Evolutionary conservation across 371 early-diverging fungal species (phyloP).

Genomic region (Mortierella sp.): DNA sequence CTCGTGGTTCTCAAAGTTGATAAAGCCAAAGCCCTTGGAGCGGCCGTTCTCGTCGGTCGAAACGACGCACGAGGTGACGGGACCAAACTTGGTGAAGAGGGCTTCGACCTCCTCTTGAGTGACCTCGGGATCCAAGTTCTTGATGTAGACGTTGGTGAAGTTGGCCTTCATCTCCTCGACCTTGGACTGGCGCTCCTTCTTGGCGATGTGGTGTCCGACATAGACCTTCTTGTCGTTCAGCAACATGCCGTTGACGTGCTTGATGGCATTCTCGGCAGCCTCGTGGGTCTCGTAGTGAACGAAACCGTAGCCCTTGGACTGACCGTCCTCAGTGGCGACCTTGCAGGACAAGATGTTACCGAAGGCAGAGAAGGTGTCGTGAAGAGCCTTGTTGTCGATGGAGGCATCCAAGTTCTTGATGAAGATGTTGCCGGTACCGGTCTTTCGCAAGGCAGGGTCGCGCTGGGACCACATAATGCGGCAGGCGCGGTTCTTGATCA

Average conservation of each 20-base stretch:
- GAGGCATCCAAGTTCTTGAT: conserved; percentile 99
- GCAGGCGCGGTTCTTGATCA: conserved; percentile 94
- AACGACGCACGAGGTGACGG: conserved; percentile 86
- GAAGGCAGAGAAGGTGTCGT: conserved; percentile 99
- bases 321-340: conserved; percentile 93
- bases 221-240: conserved; percentile 96
- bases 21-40: conserved; percentile 96
- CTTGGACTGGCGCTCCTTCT: conserved; percentile 94
- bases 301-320: conserved; percentile 97
- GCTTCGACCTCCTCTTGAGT: conserved; percentile 85
- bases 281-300: conserved; percentile 98
- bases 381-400: conserved; percentile 98
- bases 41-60: conserved; percentile 82
- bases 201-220: conserved; percentile 93
- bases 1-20: conserved; percentile 96
- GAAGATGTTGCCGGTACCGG: conserved; percentile 98
- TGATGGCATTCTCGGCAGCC: conserved; percentile 96
- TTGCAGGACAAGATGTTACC: conserved; percentile 99
- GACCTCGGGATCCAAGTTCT: conserved; percentile 93
- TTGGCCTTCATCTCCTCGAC: conserved; percentile 91
- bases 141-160: conserved; percentile 99
- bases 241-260: conserved; percentile 98
- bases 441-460: conserved; percentile 95
- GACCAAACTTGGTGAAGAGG: conserved; percentile 90
- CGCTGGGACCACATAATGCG: conserved; percentile 99